These are phyloP conservation scores for Starmera caribaea DNA, from an alignment of 805 yeast species.

Conservation along the genomic window DNA sequence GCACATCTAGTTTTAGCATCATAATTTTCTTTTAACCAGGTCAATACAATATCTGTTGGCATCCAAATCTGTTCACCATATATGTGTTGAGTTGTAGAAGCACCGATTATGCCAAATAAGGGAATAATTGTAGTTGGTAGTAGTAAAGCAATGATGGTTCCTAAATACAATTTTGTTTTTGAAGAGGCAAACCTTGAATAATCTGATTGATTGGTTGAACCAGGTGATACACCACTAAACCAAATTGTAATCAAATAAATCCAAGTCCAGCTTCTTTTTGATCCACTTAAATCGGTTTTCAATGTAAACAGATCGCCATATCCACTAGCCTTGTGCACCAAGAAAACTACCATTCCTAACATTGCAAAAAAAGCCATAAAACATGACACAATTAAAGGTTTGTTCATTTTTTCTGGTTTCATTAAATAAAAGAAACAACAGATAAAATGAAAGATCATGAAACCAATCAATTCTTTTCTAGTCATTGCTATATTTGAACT, in stretches of 20 bases:
- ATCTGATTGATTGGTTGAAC: constrained; percentile 26
- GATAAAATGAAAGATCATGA: constrained; percentile 28
- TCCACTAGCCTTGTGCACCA: constrained; percentile 24
- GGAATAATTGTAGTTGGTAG: constrained; percentile 33
- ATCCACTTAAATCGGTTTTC: constrained; percentile 21
- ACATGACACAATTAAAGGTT: constrained; percentile 14
- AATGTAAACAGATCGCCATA: constrained; percentile 24
- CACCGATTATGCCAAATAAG: constrained; percentile 32
- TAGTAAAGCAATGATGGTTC: constrained; percentile 18
- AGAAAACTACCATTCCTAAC: constrained; percentile 22
- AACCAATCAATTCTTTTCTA: constrained; percentile 19
- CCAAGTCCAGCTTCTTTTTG: constrained; percentile 21
- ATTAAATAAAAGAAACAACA: constrained; percentile 12
- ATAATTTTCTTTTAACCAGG: constrained; percentile 23
- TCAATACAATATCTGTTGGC: constrained; percentile 23
- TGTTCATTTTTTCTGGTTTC: constrained; percentile 19
- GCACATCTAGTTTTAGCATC: constrained; percentile 25
- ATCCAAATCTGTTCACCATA: constrained; percentile 27
- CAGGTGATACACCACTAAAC: constrained; percentile 23
- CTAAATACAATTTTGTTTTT: constrained; percentile 13
- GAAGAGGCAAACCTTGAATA: constrained; percentile 25
- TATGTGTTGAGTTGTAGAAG: constrained; percentile 25
- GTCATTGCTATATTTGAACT: constrained; percentile 22
- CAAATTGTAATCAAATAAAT: constrained; percentile 22
- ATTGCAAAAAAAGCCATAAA: constrained; percentile 18